Base-by-base conservation (phyloP, 164 flowering plant species). In the Cinnamomum chago region DNA sequence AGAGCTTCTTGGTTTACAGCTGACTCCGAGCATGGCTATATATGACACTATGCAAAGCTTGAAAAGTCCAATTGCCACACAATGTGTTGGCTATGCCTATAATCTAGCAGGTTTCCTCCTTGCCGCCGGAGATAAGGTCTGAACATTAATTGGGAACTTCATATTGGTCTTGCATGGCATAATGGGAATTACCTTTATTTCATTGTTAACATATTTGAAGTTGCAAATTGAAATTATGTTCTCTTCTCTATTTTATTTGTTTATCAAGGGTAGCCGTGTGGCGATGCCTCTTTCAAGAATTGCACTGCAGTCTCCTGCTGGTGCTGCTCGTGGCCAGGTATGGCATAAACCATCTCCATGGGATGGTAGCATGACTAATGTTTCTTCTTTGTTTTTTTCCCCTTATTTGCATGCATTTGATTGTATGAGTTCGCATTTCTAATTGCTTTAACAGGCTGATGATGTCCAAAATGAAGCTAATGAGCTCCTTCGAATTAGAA, bases 261-360 rank as follows among this genome's bases (percentile, higher is more conserved):
- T 75, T 50, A 22, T 77, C 2, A 80, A 93, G 99, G 98, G 97
- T 72, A 74, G 81, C 68, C 97, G 98, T 1, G 75, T 71, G 78
- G 92, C 89, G 73, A 91, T 91, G 93, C 97, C 97, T 60, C 85
- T 84, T 69, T 83, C 97, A 72, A 87, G 89, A 79, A 81, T 95
- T 71, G 86, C 86, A 15, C 75, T 95, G 66, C 85, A 86, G 78
- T 79, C 98, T 75, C 97, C 97, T 68, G 97, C 91, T 64, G 95
- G 94, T 23, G 83, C 93, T 74, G 97, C 97, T 79, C 94, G 91
- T 83, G 99, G 99, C 72, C 96, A 87, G 98, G 99, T 93, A 75
- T 79, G 71, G 70, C 40, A 71, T 62, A 71, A 70, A 27, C 50
- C 23, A 4, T 70, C 35, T 18, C 13, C 23, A 23, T 23, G 14